These are phyloP conservation scores for Salvia miltiorrhiza DNA, from an alignment of 257 asterid genomes.

Conservation along the genomic window DNA sequence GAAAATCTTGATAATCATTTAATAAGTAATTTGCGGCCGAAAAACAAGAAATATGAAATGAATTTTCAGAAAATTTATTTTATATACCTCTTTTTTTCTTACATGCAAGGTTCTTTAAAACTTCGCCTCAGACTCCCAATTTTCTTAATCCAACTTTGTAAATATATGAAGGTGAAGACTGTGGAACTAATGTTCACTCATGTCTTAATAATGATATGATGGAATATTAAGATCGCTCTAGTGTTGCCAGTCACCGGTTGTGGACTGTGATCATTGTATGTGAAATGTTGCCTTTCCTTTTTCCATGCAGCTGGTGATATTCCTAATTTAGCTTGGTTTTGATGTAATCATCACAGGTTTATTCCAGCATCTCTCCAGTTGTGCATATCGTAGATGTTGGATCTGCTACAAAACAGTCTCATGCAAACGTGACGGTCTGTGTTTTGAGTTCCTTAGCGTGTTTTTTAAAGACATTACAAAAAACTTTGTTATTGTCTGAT, in stretches of 20 bases:
- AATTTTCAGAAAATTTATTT: no score
- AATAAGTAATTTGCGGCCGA: no score
- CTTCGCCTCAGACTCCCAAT: no score
- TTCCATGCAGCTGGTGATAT: background rate
- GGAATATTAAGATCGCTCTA: background rate
- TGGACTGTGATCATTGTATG: background rate
- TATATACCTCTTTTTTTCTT: no score
- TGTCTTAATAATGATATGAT: background rate
- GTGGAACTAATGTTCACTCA: background rate
- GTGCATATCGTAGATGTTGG: conserved; percentile 91
- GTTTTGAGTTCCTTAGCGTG: conserved; percentile 21
- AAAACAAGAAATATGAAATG: no score
- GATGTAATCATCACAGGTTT: conserved; percentile 46
- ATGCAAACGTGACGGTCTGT: conserved; percentile 81
- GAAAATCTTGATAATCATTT: no score
- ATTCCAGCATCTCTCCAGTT: conserved; percentile 80
- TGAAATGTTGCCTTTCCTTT: conserved; percentile 5
- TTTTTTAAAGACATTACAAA: background rate
- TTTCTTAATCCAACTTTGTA: no score
- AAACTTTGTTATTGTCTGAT: background rate
- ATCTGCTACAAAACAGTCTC: conserved; percentile 67
- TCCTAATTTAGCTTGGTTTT: conserved; percentile 20
- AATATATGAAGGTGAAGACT: background rate
- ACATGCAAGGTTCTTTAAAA: no score
- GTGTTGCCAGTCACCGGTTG: background rate